Percentiles rank a stretch among this genome's conserved stretches.
These are phyloP conservation scores for Pseudozyma thailandica DNA, from an alignment of 1,284 basidiomycete species.

Conservation along the genomic window DNA sequence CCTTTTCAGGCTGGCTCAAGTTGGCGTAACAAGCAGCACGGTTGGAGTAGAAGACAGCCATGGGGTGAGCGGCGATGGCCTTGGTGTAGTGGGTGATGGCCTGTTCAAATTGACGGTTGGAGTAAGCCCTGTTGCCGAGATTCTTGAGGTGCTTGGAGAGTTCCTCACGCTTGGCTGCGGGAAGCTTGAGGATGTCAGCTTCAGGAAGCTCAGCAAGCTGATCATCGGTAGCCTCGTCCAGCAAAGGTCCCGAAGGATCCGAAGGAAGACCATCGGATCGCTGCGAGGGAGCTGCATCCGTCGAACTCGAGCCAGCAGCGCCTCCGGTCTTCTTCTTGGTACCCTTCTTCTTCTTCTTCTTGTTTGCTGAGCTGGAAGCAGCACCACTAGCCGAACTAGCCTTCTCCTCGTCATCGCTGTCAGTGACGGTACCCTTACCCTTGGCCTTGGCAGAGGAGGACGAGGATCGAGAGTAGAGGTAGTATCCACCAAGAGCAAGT, in stretches of 20 bases:
- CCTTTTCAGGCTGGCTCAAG: slow-evolving; percentile 82
- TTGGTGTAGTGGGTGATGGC: slow-evolving; percentile 89
- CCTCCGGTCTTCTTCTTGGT: slow-evolving; percentile 51
- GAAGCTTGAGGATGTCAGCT: slow-evolving; percentile 58
- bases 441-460: slow-evolving; percentile 34
- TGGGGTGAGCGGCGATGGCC: slow-evolving; percentile 80
- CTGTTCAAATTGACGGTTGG: slow-evolving; percentile 78
- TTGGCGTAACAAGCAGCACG: slow-evolving; percentile 97
- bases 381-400: slow-evolving; percentile 31
- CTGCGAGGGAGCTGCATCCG: slow-evolving; percentile 26
- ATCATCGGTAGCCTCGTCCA: slow-evolving; percentile 64
- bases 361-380: slow-evolving; percentile 22
- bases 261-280: slow-evolving; percentile 34
- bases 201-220: slow-evolving; percentile 57
- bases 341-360: slow-evolving; percentile 63
- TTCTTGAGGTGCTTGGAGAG: slow-evolving; percentile 85
- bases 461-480: slow-evolving; percentile 50
- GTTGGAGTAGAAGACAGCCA: slow-evolving; percentile 96
- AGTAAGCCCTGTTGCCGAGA: slow-evolving; percentile 89
- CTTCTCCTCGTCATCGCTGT: slow-evolving; percentile 49
- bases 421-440: slow-evolving; percentile 28
- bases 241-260: slow-evolving; percentile 54
- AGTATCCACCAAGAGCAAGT: slow-evolving; percentile 60
- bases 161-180: slow-evolving; percentile 72
- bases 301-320: slow-evolving; percentile 7